A percentile compares a stretch with the other conserved stretches of the same genome.
Conservation (phyloP, 1,284 basidiomycete genomes). For the Caloboletus firmus region DNA sequence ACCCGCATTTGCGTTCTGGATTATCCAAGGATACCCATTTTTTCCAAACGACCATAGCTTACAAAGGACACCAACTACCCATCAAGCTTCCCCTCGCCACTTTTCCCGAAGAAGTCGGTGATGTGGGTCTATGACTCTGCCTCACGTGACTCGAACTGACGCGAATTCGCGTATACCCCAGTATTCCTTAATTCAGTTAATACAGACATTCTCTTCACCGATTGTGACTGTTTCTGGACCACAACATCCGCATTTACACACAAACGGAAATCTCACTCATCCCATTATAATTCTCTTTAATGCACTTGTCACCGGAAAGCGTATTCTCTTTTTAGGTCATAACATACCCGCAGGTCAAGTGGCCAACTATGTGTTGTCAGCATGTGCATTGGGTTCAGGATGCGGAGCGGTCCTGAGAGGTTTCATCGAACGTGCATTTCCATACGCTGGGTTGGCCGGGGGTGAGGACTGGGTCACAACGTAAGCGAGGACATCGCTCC, state of each 20-base stretch:
- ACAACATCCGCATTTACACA: constrained; percentile 88
- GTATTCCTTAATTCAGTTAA: constrained; percentile 92
- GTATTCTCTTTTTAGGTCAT: constrained; percentile 92
- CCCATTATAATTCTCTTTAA: constrained; percentile 95
- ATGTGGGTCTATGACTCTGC: constrained; percentile 55
- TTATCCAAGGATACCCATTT: constrained; percentile 89
- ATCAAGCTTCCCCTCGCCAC: constrained; percentile 85
- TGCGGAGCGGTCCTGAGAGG: constrained; percentile 84
- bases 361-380: constrained; percentile 87
- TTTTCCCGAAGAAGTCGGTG: constrained; percentile 93
- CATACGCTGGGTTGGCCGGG: constrained; percentile 88
- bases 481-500: constrained; percentile 45
- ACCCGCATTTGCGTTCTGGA: constrained; percentile 47
- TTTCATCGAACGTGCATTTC: constrained; percentile 87
- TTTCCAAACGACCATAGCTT: constrained; percentile 82
- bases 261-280: constrained; percentile 86
- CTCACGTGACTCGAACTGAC: constrained; percentile 12
- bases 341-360: constrained; percentile 84
- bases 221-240: constrained; percentile 69
- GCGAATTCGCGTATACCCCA: constrained; percentile 35
- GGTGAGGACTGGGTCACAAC: constrained; percentile 88
- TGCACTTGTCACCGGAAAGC: constrained; percentile 89
- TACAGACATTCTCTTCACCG: constrained; percentile 82
- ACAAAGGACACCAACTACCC: constrained; percentile 76
- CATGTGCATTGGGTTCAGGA: constrained; percentile 89